Evolutionary conservation across 805 yeast genomes (phyloP).

Genomic region (Lipomyces yamanashiensis): DNA sequence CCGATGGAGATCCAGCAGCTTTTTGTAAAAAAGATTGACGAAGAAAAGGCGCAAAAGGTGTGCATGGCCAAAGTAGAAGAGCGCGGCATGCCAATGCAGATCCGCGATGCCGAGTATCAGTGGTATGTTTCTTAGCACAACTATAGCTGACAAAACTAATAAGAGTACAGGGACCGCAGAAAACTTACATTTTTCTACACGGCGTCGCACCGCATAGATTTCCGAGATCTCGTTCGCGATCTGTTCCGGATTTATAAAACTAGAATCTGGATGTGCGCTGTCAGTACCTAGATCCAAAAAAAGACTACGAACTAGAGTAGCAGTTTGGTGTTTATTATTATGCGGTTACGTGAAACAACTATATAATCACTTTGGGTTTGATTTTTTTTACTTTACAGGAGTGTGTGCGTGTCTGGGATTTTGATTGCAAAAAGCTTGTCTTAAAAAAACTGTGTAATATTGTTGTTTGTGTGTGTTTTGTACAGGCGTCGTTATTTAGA

Average conservation of each 20-base stretch:
- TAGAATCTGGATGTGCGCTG: conserved; percentile 88
- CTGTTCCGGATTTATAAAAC: conserved; percentile 76
- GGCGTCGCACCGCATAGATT: conserved; percentile 72
- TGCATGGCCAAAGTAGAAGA: conserved; percentile 63
- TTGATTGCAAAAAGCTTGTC: too few relatives aligned
- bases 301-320: background rate
- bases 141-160: background rate
- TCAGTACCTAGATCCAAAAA: conserved; percentile 38
- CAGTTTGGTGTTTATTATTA: background rate
- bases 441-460: too few relatives aligned
- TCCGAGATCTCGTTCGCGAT: conserved; percentile 76
- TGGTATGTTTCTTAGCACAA: conserved; percentile 47
- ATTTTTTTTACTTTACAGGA: background rate
- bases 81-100: conserved; percentile 57
- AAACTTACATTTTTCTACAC: conserved; percentile 76
- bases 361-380: background rate
- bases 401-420: too few relatives aligned
- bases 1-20: conserved; percentile 64
- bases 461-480: too few relatives aligned
- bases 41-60: conserved; percentile 66
- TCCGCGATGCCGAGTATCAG: conserved; percentile 82
- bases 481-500: too few relatives aligned
- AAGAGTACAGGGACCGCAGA: conserved; percentile 58
- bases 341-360: background rate
- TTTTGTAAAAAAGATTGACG: conserved; percentile 64